A percentile compares a stretch with the other conserved stretches of the same genome.
phyloP scores from a whole-genome alignment of 148 eudicot genomes.

The Bassia scoparia region DNA sequence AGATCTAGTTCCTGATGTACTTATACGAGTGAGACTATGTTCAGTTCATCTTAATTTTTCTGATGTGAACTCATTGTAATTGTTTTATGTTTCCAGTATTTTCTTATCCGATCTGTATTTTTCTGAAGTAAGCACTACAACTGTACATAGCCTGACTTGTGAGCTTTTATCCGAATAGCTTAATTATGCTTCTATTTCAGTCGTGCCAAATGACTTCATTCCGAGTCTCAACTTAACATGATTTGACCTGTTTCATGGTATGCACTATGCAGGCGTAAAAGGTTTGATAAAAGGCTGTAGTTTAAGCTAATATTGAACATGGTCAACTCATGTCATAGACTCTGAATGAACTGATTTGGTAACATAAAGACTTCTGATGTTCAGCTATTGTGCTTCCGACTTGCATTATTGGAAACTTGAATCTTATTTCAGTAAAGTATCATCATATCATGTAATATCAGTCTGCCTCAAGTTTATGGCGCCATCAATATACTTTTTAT shows the following conservation, averaged over 20 bases:
- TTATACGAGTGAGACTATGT: neutral
- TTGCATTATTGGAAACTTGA: neutral
- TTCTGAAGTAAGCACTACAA: no score
- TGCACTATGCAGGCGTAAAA: neutral
- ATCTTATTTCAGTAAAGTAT: neutral
- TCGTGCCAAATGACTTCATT: neutral
- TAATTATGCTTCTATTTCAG: neutral
- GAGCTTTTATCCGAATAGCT: neutral
- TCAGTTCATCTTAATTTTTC: no score
- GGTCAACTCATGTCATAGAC: neutral
- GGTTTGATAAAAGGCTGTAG: neutral
- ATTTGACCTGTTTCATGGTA: neutral
- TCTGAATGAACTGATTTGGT: neutral
- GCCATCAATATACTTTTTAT: no score
- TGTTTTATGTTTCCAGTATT: no score
- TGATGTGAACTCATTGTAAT: no score
- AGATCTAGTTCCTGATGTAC: neutral
- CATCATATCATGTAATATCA: neutral
- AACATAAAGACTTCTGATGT: neutral
- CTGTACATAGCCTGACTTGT: no score
- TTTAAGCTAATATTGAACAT: neutral
- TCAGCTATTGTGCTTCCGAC: neutral
- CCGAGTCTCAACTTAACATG: neutral
- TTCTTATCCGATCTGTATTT: no score
- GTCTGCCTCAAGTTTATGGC: neutral